phyloP scores from a whole-genome alignment of 306 rosid genomes.

The Citrullus mucosospermus region DNA sequence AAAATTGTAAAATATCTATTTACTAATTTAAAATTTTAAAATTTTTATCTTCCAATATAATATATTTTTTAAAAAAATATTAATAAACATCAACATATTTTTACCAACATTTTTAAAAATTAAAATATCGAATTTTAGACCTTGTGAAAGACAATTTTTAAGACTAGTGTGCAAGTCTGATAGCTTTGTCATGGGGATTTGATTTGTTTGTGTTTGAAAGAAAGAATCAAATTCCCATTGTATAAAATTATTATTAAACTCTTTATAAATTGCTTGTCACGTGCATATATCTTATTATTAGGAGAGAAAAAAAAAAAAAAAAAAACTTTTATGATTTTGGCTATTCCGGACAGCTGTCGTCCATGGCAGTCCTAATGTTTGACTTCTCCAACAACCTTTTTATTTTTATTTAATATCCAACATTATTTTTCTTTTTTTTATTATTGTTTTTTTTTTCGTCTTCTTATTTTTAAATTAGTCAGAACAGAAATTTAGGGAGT shows the following conservation, averaged over 20 bases:
- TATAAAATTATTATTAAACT: not conserved
- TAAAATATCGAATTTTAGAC: too few relatives aligned
- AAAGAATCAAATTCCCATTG: not conserved
- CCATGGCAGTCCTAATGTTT: slow-evolving; percentile 12
- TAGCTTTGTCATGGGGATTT: not conserved
- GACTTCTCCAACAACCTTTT: slow-evolving; percentile 5
- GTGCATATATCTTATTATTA: not conserved
- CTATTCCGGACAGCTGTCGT: slow-evolving; percentile 19
- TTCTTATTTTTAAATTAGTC: too few relatives aligned
- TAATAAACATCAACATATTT: too few relatives aligned
- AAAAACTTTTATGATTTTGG: not conserved
- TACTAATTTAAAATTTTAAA: too few relatives aligned
- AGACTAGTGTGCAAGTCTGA: not conserved
- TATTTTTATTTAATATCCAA: slow-evolving; percentile 15
- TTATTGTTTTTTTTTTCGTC: not conserved
- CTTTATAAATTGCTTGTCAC: not conserved
- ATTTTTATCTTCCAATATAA: too few relatives aligned
- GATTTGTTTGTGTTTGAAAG: not conserved
- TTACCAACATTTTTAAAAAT: too few relatives aligned
- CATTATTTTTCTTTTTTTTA: not conserved
- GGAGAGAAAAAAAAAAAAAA: not conserved
- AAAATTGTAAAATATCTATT: too few relatives aligned
- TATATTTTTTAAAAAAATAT: too few relatives aligned
- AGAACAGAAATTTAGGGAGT: too few relatives aligned
- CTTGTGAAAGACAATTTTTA: too few relatives aligned